A percentile compares a stretch with the other conserved stretches of the same genome.
Evolutionary conservation across 108 stramenopile species (phyloP).

Genomic region (Fragilariopsis cylindrus): DNA sequence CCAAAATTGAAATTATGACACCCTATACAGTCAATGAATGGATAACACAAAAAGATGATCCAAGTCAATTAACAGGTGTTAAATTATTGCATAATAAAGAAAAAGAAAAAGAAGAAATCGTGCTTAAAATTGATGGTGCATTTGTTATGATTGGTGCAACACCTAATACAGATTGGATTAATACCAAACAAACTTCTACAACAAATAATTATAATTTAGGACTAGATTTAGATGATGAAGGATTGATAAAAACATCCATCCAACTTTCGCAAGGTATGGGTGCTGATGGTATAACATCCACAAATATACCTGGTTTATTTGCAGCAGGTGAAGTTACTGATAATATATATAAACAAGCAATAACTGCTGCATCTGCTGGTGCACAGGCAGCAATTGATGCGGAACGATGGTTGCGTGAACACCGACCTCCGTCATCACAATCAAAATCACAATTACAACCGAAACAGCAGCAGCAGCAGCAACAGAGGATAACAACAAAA

Average conservation of each 20-base stretch:
- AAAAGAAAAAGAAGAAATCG: constrained; percentile 8
- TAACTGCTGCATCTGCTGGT: constrained; percentile 86
- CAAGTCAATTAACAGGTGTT: constrained; percentile 22
- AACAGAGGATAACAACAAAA: too few relatives aligned
- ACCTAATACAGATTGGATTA: constrained; percentile 80
- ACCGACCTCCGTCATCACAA: constrained; percentile 23
- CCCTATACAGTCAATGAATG: constrained; percentile 40
- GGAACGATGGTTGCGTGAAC: constrained; percentile 85
- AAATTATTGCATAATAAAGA: background rate
- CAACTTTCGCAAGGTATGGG: background rate
- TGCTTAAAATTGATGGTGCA: constrained; percentile 52
- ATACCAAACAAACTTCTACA: constrained; percentile 4
- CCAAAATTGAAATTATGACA: constrained; percentile 41
- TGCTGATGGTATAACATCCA: constrained; percentile 41
- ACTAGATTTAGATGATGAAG: constrained; percentile 65
- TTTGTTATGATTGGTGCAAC: constrained; percentile 93
- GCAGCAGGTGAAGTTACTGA: constrained; percentile 91
- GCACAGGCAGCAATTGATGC: constrained; percentile 91
- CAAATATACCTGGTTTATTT: constrained; percentile 83
- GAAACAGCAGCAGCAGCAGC: background rate
- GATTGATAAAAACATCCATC: constrained; percentile 53
- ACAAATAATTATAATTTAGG: background rate
- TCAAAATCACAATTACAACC: background rate
- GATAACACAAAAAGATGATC: constrained; percentile 13
- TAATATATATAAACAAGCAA: constrained; percentile 85